Conservation (phyloP, 2,329 filamentous ascomycete species). For the Fusarium sp. region DNA sequence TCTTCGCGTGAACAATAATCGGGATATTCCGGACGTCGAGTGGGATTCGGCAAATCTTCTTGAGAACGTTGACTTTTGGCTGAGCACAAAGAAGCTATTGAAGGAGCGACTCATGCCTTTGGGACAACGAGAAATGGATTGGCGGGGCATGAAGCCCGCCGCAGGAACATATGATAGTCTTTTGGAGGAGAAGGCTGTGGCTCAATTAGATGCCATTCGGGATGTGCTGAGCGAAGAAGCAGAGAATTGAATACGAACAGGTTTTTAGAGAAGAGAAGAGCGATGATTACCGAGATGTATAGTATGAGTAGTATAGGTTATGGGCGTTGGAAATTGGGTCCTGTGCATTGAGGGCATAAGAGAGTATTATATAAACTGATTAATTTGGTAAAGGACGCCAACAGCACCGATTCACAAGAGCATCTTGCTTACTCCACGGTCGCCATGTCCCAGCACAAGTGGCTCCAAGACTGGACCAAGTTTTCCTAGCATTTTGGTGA, state of each 20-base stretch:
- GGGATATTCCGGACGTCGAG: constrained; percentile 77
- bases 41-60: constrained; percentile 80
- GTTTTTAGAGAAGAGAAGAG: constrained; percentile 26
- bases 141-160: constrained; percentile 59
- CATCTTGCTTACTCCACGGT: not conserved
- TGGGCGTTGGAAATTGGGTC: constrained; percentile 45
- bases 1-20: constrained; percentile 73
- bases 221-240: constrained; percentile 66
- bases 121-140: constrained; percentile 77
- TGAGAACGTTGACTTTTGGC: constrained; percentile 87
- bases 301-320: constrained; percentile 42
- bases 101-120: constrained; percentile 79
- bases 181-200: constrained; percentile 81
- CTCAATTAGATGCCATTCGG: constrained; percentile 72
- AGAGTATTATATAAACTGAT: constrained; percentile 24
- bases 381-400: constrained; percentile 10
- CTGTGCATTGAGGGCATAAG: constrained; percentile 38
- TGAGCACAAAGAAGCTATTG: constrained; percentile 76
- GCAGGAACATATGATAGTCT: constrained; percentile 65
- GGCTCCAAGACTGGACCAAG: not conserved
- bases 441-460: not conserved
- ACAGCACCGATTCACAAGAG: not conserved
- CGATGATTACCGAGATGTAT: constrained; percentile 38
- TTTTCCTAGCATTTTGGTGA: not conserved
- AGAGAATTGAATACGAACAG: constrained; percentile 50